These are phyloP conservation scores for Westerdykella sp. DNA, from an alignment of 2,329 filamentous ascomycete species.

Conservation along the genomic window DNA sequence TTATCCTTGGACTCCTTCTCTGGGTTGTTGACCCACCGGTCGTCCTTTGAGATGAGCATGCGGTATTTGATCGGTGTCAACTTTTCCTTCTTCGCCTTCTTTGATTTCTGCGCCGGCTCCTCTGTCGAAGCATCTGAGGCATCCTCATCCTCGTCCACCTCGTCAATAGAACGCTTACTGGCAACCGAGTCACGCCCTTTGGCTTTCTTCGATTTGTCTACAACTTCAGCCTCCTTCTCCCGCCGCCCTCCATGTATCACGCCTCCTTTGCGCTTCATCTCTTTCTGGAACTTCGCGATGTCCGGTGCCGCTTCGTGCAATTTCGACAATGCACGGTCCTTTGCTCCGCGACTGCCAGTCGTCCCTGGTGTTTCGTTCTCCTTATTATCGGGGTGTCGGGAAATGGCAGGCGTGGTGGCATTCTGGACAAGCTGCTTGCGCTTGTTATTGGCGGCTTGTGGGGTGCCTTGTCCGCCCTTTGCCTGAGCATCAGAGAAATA, in stretches of 20 bases:
- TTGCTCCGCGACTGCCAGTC: slow-evolving; percentile 77
- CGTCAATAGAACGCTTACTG: slow-evolving; percentile 42
- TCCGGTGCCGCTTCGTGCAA: slow-evolving; percentile 75
- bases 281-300: slow-evolving; percentile 85
- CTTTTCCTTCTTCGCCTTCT: slow-evolving; percentile 46
- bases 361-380: slow-evolving; percentile 78
- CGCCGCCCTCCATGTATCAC: slow-evolving; percentile 51
- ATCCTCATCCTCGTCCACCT: slow-evolving; percentile 36
- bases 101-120: slow-evolving; percentile 56
- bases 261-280: slow-evolving; percentile 73
- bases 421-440: slow-evolving; percentile 20
- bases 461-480: slow-evolving; percentile 19
- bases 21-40: slow-evolving; percentile 68
- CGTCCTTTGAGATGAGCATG: slow-evolving; percentile 77
- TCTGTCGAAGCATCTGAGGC: slow-evolving; percentile 41
- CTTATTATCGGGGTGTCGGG: slow-evolving; percentile 49
- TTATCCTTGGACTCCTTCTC: slow-evolving; percentile 73
- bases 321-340: slow-evolving; percentile 71
- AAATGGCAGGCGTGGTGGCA: slow-evolving; percentile 49
- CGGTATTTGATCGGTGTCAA: slow-evolving; percentile 63
- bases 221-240: slow-evolving; percentile 34
- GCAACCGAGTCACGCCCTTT: slow-evolving; percentile 33
- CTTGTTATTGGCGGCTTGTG: slow-evolving; percentile 19
- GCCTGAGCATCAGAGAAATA: slow-evolving; percentile 45
- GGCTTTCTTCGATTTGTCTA: slow-evolving; percentile 29